A percentile compares a stretch with the other conserved stretches of the same genome.
Evolutionary conservation across 2,329 filamentous ascomycete species (phyloP).

Genomic region (Arthrobotrys musiformis): DNA sequence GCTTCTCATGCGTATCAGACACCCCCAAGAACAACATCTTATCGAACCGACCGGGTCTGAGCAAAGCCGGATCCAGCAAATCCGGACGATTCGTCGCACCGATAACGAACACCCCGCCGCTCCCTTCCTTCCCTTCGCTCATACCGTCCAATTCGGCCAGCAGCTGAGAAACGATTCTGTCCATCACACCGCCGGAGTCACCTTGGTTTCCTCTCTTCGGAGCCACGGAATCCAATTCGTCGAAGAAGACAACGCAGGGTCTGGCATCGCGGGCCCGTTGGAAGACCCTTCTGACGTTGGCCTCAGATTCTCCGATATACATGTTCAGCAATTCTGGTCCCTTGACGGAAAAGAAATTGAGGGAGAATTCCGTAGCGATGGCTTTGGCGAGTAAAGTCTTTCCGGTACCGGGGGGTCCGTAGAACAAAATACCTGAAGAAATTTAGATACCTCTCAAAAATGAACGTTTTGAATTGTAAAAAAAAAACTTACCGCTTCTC

Average conservation of each 20-base stretch:
- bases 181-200: constrained; percentile 97
- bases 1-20: constrained; percentile 95
- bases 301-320: constrained; percentile 95
- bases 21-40: constrained; percentile 99
- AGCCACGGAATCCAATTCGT: constrained; percentile 91
- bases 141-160: constrained; percentile 96
- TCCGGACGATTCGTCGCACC: constrained; percentile 96
- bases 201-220: constrained; percentile 97
- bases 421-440: constrained; percentile 75
- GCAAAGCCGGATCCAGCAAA: constrained; percentile 85
- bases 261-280: constrained; percentile 85
- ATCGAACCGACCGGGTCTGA: constrained; percentile 91
- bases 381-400: constrained; percentile 94
- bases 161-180: constrained; percentile 93
- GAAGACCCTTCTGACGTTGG: constrained; percentile 89
- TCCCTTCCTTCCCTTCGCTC: constrained; percentile 86
- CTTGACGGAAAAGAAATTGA: constrained; percentile 95
- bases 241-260: constrained; percentile 92
- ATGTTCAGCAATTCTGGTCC: constrained; percentile 92
- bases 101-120: constrained; percentile 92
- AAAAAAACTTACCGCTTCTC: constrained; percentile 72
- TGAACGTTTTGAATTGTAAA: not conserved
- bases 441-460: not conserved
- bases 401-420: constrained; percentile 88
- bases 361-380: constrained; percentile 90